These are phyloP conservation scores for Amanita fuliginea DNA, from an alignment of 768 basidiomycete species.

Conservation along the genomic window DNA sequence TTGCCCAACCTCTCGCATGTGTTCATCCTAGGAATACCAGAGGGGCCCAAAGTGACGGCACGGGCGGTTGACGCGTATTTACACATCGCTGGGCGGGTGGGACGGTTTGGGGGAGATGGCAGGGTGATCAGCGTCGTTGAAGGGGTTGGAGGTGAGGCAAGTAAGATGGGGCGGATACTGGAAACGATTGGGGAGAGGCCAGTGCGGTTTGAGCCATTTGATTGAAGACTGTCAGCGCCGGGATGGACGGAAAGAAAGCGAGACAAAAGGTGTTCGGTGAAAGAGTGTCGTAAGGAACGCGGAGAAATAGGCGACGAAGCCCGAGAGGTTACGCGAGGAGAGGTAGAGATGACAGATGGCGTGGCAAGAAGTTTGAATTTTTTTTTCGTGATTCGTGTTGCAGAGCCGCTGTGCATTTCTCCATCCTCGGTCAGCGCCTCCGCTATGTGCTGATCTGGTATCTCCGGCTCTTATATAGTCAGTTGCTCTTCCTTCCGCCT, in stretches of 20 bases:
- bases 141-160: conserved; percentile 8
- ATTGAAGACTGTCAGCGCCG: conserved; percentile 15
- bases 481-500: conserved; percentile 10
- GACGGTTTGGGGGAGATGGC: conserved; percentile 55
- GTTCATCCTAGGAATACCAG: conserved; percentile 56
- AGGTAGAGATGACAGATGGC: not conserved
- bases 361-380: not conserved
- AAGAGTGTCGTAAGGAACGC: not conserved
- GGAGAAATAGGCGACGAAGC: not conserved
- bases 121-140: conserved; percentile 58
- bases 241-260: not conserved
- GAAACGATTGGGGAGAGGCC: conserved; percentile 31
- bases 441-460: conserved; percentile 7
- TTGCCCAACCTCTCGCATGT: conserved; percentile 63
- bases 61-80: conserved; percentile 47
- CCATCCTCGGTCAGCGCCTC: conserved; percentile 2
- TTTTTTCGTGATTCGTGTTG: not conserved
- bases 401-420: not conserved
- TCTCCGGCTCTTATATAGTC: conserved; percentile 13
- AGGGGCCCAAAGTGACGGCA: conserved; percentile 27
- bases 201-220: conserved; percentile 41
- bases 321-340: not conserved
- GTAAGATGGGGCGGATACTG: conserved; percentile 33
- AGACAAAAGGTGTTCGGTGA: not conserved
- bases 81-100: conserved; percentile 68